These are phyloP conservation scores for Penicillium frequentans DNA, from an alignment of 2,329 filamentous ascomycete species.

Conservation along the genomic window DNA sequence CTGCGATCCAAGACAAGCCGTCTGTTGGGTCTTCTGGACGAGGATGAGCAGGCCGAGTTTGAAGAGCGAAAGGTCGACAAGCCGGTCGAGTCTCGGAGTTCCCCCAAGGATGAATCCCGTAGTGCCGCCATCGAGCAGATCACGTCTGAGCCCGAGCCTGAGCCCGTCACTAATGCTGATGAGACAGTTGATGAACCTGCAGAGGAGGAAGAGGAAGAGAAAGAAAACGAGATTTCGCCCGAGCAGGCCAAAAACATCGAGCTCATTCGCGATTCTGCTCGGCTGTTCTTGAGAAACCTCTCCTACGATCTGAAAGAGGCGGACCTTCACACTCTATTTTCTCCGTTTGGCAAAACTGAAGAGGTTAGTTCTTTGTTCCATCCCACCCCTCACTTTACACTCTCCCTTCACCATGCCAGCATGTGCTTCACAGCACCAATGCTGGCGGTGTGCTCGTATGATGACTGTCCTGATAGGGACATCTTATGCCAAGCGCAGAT, in stretches of 20 bases:
- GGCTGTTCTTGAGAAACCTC: conserved; percentile 87
- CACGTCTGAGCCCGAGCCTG: conserved; percentile 11
- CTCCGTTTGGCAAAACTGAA: conserved; percentile 70
- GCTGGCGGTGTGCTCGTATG: conserved; percentile 55
- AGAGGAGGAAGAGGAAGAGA: conserved; percentile 6
- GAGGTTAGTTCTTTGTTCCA: conserved; percentile 67
- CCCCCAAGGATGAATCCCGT: conserved; percentile 18
- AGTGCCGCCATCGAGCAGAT: conserved; percentile 17
- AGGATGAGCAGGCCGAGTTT: conserved; percentile 50
- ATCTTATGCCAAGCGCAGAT: conserved; percentile 89
- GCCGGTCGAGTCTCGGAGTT: conserved; percentile 9
- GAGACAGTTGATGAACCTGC: conserved; percentile 12
- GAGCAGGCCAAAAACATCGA: conserved; percentile 52
- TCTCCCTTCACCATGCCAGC: neutral
- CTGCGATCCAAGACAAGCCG: conserved; percentile 84
- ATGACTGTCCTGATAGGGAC: conserved; percentile 99
- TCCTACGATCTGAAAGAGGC: conserved; percentile 76
- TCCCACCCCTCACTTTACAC: neutral
- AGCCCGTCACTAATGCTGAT: conserved; percentile 11
- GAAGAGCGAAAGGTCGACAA: conserved; percentile 27
- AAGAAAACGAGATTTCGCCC: conserved; percentile 12
- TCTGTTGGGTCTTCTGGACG: conserved; percentile 78
- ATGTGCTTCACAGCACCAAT: conserved; percentile 14
- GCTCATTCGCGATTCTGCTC: conserved; percentile 68
- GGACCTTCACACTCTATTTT: conserved; percentile 71